Conservation (phyloP, 2,329 filamentous ascomycete species). For the Aspergillus felis region DNA sequence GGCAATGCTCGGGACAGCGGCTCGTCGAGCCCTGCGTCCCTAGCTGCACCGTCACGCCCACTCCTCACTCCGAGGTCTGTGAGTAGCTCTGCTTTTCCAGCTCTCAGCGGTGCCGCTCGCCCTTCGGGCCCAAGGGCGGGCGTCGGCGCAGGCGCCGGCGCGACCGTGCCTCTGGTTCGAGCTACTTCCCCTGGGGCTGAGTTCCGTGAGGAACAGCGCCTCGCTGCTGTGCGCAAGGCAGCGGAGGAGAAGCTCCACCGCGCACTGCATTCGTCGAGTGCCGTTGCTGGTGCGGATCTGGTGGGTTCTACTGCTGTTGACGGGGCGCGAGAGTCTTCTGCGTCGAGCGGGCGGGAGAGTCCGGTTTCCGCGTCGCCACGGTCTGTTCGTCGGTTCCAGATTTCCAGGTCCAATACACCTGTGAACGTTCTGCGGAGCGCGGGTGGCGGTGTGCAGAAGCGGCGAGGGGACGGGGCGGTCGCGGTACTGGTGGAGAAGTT, state of each 20-base stretch:
- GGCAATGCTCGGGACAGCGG: constrained; percentile 11
- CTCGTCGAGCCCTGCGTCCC: constrained; percentile 11
- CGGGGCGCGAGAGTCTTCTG: constrained; percentile 3
- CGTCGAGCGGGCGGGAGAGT: constrained; percentile 12
- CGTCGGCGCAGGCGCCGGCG: constrained; percentile 10
- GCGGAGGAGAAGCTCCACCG: constrained; percentile 26
- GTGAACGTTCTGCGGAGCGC: constrained; percentile 22
- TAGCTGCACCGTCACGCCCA: constrained; percentile 21
- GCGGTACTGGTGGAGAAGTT: constrained; percentile 41
- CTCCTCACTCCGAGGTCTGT: constrained; percentile 33
- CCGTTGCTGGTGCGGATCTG: not conserved
- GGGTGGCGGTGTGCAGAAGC: constrained; percentile 35
- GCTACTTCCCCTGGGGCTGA: constrained; percentile 42
- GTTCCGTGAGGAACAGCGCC: constrained; percentile 31
- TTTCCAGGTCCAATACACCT: constrained; percentile 30
- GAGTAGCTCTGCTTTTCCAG: constrained; percentile 24
- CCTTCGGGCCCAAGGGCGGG: constrained; percentile 4
- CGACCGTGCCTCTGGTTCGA: constrained; percentile 37
- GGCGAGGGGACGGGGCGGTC: constrained; percentile 25
- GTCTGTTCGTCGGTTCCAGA: constrained; percentile 38
- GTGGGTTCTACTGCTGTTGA: not conserved
- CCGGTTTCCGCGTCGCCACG: constrained; percentile 18
- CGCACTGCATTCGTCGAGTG: constrained; percentile 22
- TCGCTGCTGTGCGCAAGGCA: constrained; percentile 26
- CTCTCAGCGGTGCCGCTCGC: not conserved